A percentile compares a stretch with the other conserved stretches of the same genome.
These are phyloP conservation scores for Prasinococcaceae sp. DNA, from an alignment of 139 green algal genomes.

Conservation along the genomic window DNA sequence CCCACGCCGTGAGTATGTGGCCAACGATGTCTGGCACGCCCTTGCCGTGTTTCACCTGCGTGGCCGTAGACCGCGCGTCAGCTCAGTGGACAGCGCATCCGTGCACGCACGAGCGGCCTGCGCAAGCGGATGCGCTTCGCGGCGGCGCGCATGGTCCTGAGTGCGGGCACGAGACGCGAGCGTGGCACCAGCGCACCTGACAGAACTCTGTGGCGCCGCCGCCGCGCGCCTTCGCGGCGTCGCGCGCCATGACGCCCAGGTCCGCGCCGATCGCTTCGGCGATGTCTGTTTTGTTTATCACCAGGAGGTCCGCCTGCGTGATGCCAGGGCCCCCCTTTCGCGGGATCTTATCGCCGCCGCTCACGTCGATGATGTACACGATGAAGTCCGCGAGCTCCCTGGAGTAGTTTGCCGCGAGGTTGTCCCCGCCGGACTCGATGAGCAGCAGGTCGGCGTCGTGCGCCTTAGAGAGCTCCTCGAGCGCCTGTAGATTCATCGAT, in stretches of 20 bases:
- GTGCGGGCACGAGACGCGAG: background rate
- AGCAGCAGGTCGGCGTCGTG: slow-evolving; percentile 26
- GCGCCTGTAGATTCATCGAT: slow-evolving; percentile 22
- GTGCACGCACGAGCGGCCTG: background rate
- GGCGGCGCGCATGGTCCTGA: background rate
- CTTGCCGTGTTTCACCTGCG: slow-evolving; percentile 30
- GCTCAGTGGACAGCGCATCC: background rate
- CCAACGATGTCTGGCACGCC: slow-evolving; percentile 24
- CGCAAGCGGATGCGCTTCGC: background rate
- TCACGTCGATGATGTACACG: slow-evolving; percentile 40
- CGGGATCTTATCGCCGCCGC: slow-evolving; percentile 34
- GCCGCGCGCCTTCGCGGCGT: slow-evolving; percentile 22
- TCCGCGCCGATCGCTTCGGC: slow-evolving; percentile 30
- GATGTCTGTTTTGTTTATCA: slow-evolving; percentile 36
- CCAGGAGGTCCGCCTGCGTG: slow-evolving; percentile 32
- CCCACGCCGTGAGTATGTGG: slow-evolving; percentile 25
- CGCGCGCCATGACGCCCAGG: slow-evolving; percentile 27
- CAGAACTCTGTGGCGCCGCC: slow-evolving; percentile 22
- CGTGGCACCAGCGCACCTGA: slow-evolving; percentile 7
- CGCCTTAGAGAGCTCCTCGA: slow-evolving; percentile 28
- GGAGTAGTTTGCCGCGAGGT: slow-evolving; percentile 33
- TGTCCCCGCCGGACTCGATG: slow-evolving; percentile 30
- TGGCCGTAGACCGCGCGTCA: slow-evolving; percentile 2
- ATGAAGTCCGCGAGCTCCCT: slow-evolving; percentile 38
- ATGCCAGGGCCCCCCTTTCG: slow-evolving; percentile 37